These are phyloP conservation scores for Clitopilus hobsonii DNA, from an alignment of 768 basidiomycete species.

Conservation along the genomic window DNA sequence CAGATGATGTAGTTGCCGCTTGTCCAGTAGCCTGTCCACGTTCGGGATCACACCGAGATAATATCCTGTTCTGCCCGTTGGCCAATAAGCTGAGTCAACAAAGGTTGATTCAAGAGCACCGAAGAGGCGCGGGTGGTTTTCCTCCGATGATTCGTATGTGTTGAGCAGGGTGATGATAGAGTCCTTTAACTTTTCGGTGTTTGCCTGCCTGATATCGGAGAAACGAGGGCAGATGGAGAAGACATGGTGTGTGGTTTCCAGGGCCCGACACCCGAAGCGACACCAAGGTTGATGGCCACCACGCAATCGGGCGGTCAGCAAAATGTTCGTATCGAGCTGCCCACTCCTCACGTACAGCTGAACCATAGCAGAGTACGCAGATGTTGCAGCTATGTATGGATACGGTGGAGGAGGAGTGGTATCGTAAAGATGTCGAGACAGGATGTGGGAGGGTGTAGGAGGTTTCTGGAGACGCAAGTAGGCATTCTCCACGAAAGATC, in stretches of 20 bases:
- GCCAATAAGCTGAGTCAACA: not conserved
- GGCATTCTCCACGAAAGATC: no score
- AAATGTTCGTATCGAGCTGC: not conserved
- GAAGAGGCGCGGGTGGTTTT: not conserved
- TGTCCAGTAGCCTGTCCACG: not conserved
- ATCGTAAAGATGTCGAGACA: not conserved
- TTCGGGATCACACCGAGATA: not conserved
- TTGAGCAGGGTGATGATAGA: not conserved
- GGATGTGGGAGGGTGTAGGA: no score
- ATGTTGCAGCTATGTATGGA: not conserved
- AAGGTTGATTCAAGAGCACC: not conserved
- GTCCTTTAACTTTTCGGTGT: not conserved
- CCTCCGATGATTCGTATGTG: not conserved
- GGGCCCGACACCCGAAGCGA: not conserved
- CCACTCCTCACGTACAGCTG: constrained; percentile 1
- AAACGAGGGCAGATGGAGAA: not conserved
- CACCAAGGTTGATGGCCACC: not conserved
- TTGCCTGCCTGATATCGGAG: not conserved
- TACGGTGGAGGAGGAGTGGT: not conserved
- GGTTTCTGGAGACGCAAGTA: no score
- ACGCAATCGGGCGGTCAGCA: not conserved
- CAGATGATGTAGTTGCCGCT: not conserved
- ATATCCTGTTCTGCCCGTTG: not conserved
- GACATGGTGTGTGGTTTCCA: not conserved
- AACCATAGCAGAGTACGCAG: not conserved